Evolutionary conservation across 441 rosid species (phyloP).

Genomic region (Macaranga tanarius): DNA sequence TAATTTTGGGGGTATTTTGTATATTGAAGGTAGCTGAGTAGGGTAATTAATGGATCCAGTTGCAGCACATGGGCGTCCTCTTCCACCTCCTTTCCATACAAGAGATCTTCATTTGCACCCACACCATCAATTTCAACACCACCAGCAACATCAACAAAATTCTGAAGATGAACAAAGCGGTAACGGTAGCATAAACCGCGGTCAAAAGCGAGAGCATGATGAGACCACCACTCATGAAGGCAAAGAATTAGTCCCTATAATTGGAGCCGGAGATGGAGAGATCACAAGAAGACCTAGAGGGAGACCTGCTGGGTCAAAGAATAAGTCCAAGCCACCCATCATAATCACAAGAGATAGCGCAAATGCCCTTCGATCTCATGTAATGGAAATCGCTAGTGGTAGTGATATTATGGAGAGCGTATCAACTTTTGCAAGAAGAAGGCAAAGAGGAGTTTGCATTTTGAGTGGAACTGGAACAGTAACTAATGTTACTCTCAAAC

Average conservation of each 20-base stretch:
- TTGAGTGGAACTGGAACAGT: conserved; percentile 83
- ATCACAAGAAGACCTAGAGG: conserved; percentile 71
- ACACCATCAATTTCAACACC: conserved; percentile 59
- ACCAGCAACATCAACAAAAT: conserved; percentile 39
- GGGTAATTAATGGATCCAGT: conserved; percentile 65
- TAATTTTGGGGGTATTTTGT: neutral
- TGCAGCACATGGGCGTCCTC: conserved; percentile 62
- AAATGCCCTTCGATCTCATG: conserved; percentile 81
- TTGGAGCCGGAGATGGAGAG: conserved; percentile 43
- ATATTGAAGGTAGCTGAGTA: conserved; percentile 20
- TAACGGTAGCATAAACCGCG: conserved; percentile 34
- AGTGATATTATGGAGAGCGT: conserved; percentile 74
- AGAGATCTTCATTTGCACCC: conserved; percentile 71
- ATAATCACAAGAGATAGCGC: conserved; percentile 83
- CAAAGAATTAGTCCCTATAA: conserved; percentile 26
- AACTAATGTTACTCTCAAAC: conserved; percentile 64
- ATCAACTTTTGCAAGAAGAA: conserved; percentile 60
- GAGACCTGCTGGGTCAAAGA: conserved; percentile 79
- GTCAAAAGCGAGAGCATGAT: conserved; percentile 62
- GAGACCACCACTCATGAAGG: conserved; percentile 39
- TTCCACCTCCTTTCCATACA: conserved; percentile 70
- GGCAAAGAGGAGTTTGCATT: conserved; percentile 80
- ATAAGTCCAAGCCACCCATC: conserved; percentile 80
- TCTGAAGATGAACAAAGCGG: conserved; percentile 48
- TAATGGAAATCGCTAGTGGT: conserved; percentile 75